Evolutionary conservation across 768 basidiomycete genomes (phyloP), one percentile per base, ranked within the genome.

Genomic region (Psilocybe subaeruginosa): DNA sequence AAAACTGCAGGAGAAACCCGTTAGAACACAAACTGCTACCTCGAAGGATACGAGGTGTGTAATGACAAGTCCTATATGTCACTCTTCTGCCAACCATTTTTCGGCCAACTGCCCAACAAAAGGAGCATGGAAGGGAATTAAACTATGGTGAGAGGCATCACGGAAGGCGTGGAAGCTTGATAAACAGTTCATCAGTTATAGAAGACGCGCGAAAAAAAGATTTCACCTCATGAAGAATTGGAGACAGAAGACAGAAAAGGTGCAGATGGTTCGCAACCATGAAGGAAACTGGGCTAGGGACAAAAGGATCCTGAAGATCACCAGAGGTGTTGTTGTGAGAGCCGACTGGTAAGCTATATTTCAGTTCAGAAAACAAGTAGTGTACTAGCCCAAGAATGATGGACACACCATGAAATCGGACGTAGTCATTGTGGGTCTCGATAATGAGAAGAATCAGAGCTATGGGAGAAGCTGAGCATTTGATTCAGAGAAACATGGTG

Each of bases 301-400:
- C 37, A 80, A 76, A 64, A 89, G 66, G 60, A 92, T 78, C 58
- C 85, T 77, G 35, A 88, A 62, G 27, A 85, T 50, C 35, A 90
- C 67, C 8, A 91, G 72, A 5, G 91, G 90, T 0, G 85, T 85
- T 4, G 85, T 85, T 46, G 91, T 72, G 11, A 93, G 78, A 3
- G 89, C 90, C 9, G 90, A 90, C 74, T 92, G 91, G 69, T 92
- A 92, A 31, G 89, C 92, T 93, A 31, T 37, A 88, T 66, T 89
- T 90, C 62, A 84, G 19, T 14, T 29, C 12, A 50, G 11, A 0
- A 17, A 35, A 23, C 29, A 31, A 7, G 33, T 9, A 27, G 3
- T 17, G 23, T 8, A 8, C 23, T 19, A n/a, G 31, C n/a, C 17
- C 14, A 30, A 17, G 30, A 48, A 51, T 33, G 7, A 43, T 16